A percentile compares a stretch with the other conserved stretches of the same genome.
Evolutionary conservation across 495 filamentous ascomycete species (phyloP).

Genomic region (Pyrenula aspistea): DNA sequence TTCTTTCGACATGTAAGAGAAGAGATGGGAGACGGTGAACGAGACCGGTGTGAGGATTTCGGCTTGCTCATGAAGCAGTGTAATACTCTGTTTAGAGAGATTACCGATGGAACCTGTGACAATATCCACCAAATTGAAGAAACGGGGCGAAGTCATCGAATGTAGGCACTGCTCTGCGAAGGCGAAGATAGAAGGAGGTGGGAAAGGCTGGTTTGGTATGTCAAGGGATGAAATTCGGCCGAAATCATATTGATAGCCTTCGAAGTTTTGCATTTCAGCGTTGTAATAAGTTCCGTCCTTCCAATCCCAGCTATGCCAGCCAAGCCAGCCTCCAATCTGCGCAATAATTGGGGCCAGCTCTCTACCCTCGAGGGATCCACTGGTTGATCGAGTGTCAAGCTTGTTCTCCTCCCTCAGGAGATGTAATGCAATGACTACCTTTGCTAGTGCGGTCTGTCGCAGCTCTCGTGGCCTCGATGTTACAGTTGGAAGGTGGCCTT

Average conservation of each 20-base stretch:
- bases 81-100: slow-evolving; percentile 16
- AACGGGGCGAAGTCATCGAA: slow-evolving; percentile 21
- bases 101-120: slow-evolving; percentile 26
- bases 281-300: slow-evolving; percentile 48
- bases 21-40: background rate
- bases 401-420: slow-evolving; percentile 81
- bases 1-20: background rate
- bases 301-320: slow-evolving; percentile 61
- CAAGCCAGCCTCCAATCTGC: slow-evolving; percentile 75
- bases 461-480: slow-evolving; percentile 34
- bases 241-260: slow-evolving; percentile 49
- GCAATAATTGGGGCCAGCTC: slow-evolving; percentile 60
- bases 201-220: slow-evolving; percentile 46
- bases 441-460: slow-evolving; percentile 48
- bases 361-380: slow-evolving; percentile 36
- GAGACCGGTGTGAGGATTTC: background rate
- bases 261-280: slow-evolving; percentile 51
- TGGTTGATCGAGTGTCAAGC: slow-evolving; percentile 52
- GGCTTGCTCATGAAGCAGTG: background rate
- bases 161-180: slow-evolving; percentile 38
- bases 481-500: slow-evolving; percentile 53
- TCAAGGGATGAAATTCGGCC: slow-evolving; percentile 31
- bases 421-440: slow-evolving; percentile 68
- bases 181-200: slow-evolving; percentile 57
- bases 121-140: slow-evolving; percentile 49